Conservation (phyloP, 1,139 yeast species). For the Lodderomyces jiufengensis region DNA sequence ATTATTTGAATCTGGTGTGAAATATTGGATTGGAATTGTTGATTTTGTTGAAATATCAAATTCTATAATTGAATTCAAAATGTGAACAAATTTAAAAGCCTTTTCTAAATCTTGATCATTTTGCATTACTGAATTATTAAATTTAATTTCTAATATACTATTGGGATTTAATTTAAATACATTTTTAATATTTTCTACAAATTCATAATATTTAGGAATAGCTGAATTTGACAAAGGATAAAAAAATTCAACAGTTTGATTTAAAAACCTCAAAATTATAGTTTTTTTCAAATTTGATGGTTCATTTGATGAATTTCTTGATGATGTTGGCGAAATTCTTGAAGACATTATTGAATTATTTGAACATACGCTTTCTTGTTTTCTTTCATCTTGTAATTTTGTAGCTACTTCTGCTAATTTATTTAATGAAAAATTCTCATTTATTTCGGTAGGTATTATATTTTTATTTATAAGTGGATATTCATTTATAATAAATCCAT, state of each 20-base stretch:
- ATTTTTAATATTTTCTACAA: constrained; percentile 64
- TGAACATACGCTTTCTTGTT: not conserved
- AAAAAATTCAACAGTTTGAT: constrained; percentile 49
- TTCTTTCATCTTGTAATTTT: constrained; percentile 21
- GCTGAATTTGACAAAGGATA: constrained; percentile 59
- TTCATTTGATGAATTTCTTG: constrained; percentile 4
- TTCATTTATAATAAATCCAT: constrained; percentile 57
- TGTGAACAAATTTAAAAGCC: constrained; percentile 21
- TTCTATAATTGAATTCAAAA: constrained; percentile 25
- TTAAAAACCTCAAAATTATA: constrained; percentile 40
- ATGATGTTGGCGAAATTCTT: not conserved
- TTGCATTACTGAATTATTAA: constrained; percentile 19
- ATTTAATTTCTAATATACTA: constrained; percentile 20
- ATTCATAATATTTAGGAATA: constrained; percentile 65
- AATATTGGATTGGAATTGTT: constrained; percentile 27
- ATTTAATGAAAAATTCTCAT: constrained; percentile 11
- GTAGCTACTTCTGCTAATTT: constrained; percentile 41
- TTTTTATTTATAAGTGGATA: constrained; percentile 57
- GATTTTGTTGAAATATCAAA: constrained; percentile 35
- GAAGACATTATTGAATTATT: not conserved
- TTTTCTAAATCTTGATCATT: constrained; percentile 36
- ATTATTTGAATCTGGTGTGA: constrained; percentile 1
- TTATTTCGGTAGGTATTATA: constrained; percentile 27
- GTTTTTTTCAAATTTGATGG: constrained; percentile 14
- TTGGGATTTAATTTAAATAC: constrained; percentile 51